Conservation (phyloP, 768 basidiomycete species). For the Calocera cornea region DNA sequence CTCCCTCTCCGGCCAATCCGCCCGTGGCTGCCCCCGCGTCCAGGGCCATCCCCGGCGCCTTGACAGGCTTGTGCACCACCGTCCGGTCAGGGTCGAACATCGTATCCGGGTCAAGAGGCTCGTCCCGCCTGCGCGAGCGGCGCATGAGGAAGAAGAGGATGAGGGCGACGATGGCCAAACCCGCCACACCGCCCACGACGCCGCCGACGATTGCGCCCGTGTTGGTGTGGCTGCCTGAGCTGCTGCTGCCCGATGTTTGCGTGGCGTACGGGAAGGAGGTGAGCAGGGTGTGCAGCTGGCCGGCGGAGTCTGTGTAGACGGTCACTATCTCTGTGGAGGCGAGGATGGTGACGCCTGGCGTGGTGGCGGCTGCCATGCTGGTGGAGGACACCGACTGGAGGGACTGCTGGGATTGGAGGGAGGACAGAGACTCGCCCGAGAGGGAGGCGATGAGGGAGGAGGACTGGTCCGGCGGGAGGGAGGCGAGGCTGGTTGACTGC, state of each 20-base stretch:
- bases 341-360: background rate
- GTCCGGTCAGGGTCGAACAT: constrained; percentile 3
- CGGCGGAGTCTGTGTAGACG: background rate
- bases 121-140: background rate
- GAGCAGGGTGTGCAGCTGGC: background rate
- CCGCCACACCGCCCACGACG: constrained; percentile 35
- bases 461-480: background rate
- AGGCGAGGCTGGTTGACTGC: background rate
- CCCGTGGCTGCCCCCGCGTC: background rate
- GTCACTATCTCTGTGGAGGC: background rate
- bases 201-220: constrained; percentile 39
- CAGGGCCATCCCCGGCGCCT: background rate
- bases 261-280: background rate
- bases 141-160: constrained; percentile 22
- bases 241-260: background rate
- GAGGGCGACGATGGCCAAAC: constrained; percentile 20
- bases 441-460: background rate
- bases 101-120: background rate
- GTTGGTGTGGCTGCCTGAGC: constrained; percentile 8
- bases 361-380: background rate
- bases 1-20: background rate
- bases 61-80: background rate
- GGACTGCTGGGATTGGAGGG: background rate
- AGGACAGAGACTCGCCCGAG: background rate
- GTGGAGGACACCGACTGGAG: background rate